phyloP scores from a whole-genome alignment of 176 grass and related monocot genomes.

The Rhipidocladum racemiflorum region DNA sequence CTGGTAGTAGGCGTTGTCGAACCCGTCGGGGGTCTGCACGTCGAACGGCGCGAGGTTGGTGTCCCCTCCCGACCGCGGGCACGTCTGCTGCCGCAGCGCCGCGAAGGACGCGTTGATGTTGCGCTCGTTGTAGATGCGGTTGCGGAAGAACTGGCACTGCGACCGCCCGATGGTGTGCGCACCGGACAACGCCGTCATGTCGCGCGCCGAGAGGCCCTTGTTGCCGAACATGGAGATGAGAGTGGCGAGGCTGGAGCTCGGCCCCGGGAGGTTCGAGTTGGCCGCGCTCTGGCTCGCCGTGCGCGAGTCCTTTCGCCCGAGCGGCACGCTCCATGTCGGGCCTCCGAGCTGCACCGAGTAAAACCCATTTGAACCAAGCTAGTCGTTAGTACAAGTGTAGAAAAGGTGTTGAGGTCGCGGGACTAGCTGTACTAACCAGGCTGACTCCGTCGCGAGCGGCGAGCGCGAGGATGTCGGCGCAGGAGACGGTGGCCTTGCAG shows the following conservation, averaged over 20 bases:
- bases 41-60: constrained; percentile 51
- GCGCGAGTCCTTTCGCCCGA: constrained; percentile 49
- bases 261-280: constrained; percentile 54
- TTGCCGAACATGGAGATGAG: constrained; percentile 48
- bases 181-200: constrained; percentile 79
- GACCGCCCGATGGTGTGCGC: constrained; percentile 64
- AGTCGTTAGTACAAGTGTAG: background rate
- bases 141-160: constrained; percentile 53
- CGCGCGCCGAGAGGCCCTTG: constrained; percentile 46
- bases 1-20: constrained; percentile 67
- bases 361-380: background rate
- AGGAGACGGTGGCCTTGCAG: constrained; percentile 67
- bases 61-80: constrained; percentile 51
- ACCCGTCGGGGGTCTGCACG: constrained; percentile 31
- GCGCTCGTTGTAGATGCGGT: constrained; percentile 47
- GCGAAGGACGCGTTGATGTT: constrained; percentile 55
- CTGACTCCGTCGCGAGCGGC: constrained; percentile 58
- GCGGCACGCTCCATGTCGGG: constrained; percentile 60
- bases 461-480: constrained; percentile 86
- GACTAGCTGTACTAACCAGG: constrained; percentile 37
- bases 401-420: background rate
- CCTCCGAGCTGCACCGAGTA: constrained; percentile 43
- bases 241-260: constrained; percentile 37
- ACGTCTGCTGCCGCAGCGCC: constrained; percentile 43
- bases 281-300: constrained; percentile 67